Evolutionary conservation across 176 grass and related monocot genomes (phyloP).

Genomic region (Pontederia crassipes): DNA sequence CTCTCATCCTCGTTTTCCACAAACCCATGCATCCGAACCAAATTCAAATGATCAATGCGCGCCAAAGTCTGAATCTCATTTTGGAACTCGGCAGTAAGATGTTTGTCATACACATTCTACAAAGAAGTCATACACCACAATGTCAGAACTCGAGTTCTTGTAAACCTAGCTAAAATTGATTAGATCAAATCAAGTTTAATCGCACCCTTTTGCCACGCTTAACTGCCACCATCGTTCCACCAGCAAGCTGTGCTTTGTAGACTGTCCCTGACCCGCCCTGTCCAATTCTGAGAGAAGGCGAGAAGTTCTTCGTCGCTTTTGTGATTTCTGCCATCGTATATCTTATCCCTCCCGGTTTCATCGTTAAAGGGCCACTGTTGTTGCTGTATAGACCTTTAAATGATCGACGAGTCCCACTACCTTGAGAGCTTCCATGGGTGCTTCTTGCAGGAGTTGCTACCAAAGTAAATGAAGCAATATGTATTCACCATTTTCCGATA

Average conservation of each 20-base stretch:
- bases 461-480: constrained; percentile 6
- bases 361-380: constrained; percentile 26
- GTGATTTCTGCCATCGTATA: constrained; percentile 71
- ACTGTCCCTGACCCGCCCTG: constrained; percentile 77
- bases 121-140: neutral
- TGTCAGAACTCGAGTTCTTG: neutral
- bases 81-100: constrained; percentile 52
- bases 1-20: constrained; percentile 67
- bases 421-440: constrained; percentile 33
- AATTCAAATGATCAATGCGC: constrained; percentile 69
- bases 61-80: constrained; percentile 83
- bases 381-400: constrained; percentile 23
- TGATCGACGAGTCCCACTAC: constrained; percentile 8
- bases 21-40: constrained; percentile 78
- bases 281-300: constrained; percentile 55
- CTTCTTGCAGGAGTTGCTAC: constrained; percentile 26
- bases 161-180: neutral
- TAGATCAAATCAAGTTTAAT: neutral
- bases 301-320: constrained; percentile 80
- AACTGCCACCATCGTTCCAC: constrained; percentile 55
- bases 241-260: constrained; percentile 60
- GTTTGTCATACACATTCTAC: constrained; percentile 55
- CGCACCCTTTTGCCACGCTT: constrained; percentile 79
- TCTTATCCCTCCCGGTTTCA: constrained; percentile 33
- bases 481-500: neutral